A percentile compares a stretch with the other conserved stretches of the same genome.
phyloP scores from a whole-genome alignment of 805 yeast genomes.

The Cyberlindnera mississippiensis region DNA sequence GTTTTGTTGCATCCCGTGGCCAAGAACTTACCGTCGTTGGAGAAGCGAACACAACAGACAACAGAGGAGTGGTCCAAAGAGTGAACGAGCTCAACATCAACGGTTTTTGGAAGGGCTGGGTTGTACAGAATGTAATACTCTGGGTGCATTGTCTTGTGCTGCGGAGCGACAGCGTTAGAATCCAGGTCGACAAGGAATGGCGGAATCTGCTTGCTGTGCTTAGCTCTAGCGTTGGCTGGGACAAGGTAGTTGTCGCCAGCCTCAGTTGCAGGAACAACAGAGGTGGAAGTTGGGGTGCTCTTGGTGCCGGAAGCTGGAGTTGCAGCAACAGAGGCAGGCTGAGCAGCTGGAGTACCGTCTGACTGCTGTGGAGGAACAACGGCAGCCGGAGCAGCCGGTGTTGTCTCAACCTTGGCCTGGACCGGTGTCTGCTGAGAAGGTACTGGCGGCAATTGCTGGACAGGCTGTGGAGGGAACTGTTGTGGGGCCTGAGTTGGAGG shows the following conservation, averaged over 20 bases:
- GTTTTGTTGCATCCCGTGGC: slow-evolving; percentile 98
- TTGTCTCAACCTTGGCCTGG: slow-evolving; percentile 29
- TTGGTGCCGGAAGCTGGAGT: slow-evolving; percentile 14
- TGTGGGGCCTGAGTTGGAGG: slow-evolving; percentile 26
- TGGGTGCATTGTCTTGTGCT: slow-evolving; percentile 73
- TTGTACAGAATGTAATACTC: slow-evolving; percentile 89
- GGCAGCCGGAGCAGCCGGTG: slow-evolving; percentile 12
- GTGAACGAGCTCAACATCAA: slow-evolving; percentile 86
- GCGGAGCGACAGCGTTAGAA: slow-evolving; percentile 68
- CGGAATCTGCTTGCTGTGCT: slow-evolving; percentile 71
- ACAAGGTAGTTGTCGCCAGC: slow-evolving; percentile 32
- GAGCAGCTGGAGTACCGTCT: slow-evolving; percentile 20
- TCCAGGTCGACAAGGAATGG: slow-evolving; percentile 80
- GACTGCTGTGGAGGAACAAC: slow-evolving; percentile 20
- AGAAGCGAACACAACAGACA: slow-evolving; percentile 94
- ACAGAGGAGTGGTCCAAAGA: slow-evolving; percentile 91
- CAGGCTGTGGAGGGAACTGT: slow-evolving; percentile 23
- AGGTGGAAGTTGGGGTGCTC: slow-evolving; percentile 13
- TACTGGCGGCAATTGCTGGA: slow-evolving; percentile 19
- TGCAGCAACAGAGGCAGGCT: slow-evolving; percentile 24
- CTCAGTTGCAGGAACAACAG: slow-evolving; percentile 19
- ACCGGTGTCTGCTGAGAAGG: slow-evolving; percentile 29
- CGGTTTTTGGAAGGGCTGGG: slow-evolving; percentile 70
- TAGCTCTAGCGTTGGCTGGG: slow-evolving; percentile 36
- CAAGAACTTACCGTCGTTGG: slow-evolving; percentile 83